Base-by-base conservation (phyloP, 2,329 filamentous ascomycete genomes). In the Sphaerulina populicola region DNA sequence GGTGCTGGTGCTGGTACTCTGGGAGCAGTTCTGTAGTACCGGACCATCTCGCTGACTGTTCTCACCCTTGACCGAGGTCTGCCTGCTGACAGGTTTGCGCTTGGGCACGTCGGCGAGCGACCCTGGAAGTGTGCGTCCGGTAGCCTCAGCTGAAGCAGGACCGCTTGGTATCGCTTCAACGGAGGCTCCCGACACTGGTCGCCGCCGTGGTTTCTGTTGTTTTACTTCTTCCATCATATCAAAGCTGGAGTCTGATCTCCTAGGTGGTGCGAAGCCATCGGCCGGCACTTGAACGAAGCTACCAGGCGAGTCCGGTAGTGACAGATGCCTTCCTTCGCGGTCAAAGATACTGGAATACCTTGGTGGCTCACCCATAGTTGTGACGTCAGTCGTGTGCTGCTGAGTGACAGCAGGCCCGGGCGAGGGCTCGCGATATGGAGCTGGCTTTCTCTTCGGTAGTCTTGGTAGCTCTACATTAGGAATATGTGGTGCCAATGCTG, bases 271-370 rank as follows among this genome's bases (percentile, higher is more conserved):
- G 54, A 71, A 71, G 12, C 70, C 69, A 58, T 73, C 67, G 1
- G 67, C 66, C 6, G 68, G 69, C 12, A 66, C 66, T 10, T 68
- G 69, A 12, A 65, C 66, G 45, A 70, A 68, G 38, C 64, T 70
- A 4, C 63, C 53, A 5, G 72, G 71, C 6, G 70, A 72, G 41
- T 69, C 65, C 21, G 66, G 66, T 10, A 65, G 56, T 4, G 54
- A 36, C 31, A 64, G 51, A 15, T 62, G 63, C 33, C 60, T 61
- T 39, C 71, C 70, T 23, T 69, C 56, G 7, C 36, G 44, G 44
- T 60, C 66, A 46, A 73, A 67, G 37, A 74, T 60, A 2, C 68
- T 66, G 6, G 72, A 75, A 52, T 75, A 73, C 18, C 71, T 61
- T 9, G 72, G 72, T 21, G 71, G 72, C 4, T 69, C 64, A 47